These are phyloP conservation scores for Ascomycota sp. DNA, from an alignment of 2,329 filamentous ascomycete genomes.

Conservation along the genomic window DNA sequence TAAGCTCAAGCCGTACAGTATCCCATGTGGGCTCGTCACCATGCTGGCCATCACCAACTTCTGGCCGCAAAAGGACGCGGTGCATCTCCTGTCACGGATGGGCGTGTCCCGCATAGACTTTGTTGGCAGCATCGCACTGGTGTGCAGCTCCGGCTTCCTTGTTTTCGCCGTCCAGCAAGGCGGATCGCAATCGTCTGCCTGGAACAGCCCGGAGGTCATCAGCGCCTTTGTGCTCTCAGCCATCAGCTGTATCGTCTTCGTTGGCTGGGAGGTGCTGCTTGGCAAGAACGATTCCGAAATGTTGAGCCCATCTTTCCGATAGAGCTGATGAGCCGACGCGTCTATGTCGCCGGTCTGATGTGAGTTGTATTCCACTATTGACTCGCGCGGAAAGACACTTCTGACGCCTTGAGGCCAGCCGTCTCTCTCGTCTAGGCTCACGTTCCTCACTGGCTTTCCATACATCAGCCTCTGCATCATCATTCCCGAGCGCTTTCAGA, in stretches of 20 bases:
- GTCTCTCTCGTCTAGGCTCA: constrained; percentile 19
- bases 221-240: constrained; percentile 24
- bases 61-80: constrained; percentile 20
- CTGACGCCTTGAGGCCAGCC: not conserved
- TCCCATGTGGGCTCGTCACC: constrained; percentile 26
- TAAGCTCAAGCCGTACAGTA: constrained; percentile 12
- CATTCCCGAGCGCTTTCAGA: constrained; percentile 39
- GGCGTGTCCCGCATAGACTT: constrained; percentile 30
- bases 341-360: constrained; percentile 30
- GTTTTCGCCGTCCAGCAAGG: constrained; percentile 37
- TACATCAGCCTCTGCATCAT: constrained; percentile 38
- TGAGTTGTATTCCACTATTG: constrained; percentile 9
- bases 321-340: constrained; percentile 22
- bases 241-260: constrained; percentile 26
- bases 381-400: too few relatives aligned
- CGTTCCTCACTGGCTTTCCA: constrained; percentile 33
- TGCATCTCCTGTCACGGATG: constrained; percentile 16
- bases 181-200: constrained; percentile 27
- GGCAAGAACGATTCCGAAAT: constrained; percentile 12
- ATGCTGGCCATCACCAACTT: constrained; percentile 25
- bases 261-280: constrained; percentile 28
- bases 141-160: constrained; percentile 30
- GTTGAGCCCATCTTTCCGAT: constrained; percentile 37
- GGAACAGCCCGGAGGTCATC: constrained; percentile 31
- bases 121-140: constrained; percentile 26